Conservation (phyloP, 2,329 filamentous ascomycete species). For the Ascochyta lentis region DNA sequence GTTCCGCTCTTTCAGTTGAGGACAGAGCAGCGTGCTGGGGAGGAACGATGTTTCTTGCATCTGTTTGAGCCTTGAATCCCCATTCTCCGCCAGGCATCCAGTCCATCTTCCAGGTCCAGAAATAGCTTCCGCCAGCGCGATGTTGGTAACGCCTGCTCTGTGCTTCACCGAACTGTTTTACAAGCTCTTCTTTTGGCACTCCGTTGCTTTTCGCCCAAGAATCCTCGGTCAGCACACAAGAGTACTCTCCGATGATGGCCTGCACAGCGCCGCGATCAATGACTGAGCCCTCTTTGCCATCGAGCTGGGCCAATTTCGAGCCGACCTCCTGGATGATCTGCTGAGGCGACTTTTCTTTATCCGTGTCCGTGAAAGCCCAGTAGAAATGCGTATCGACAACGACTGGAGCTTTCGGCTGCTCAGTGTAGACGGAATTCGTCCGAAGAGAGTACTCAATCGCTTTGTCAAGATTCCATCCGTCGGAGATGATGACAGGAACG, state of each 20-base stretch:
- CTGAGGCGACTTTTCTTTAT: slow-evolving; percentile 59
- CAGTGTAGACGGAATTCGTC: slow-evolving; percentile 47
- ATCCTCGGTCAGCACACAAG: slow-evolving; percentile 61
- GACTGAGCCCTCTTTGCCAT: slow-evolving; percentile 57
- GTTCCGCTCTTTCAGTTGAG: slow-evolving; percentile 24
- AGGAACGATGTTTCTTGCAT: slow-evolving; percentile 50
- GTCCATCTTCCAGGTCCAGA: slow-evolving; percentile 68
- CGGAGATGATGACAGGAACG: slow-evolving; percentile 64
- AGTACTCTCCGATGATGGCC: slow-evolving; percentile 65
- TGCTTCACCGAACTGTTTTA: slow-evolving; percentile 56
- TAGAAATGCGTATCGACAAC: slow-evolving; percentile 67
- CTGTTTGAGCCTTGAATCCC: slow-evolving; percentile 63
- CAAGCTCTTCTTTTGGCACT: slow-evolving; percentile 48
- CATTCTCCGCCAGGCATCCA: slow-evolving; percentile 69
- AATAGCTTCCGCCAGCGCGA: slow-evolving; percentile 61
- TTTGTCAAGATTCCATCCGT: slow-evolving; percentile 61
- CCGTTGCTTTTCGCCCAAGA: slow-evolving; percentile 53
- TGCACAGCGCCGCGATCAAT: slow-evolving; percentile 59
- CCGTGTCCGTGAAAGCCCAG: slow-evolving; percentile 63
- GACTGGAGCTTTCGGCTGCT: slow-evolving; percentile 53
- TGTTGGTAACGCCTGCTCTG: slow-evolving; percentile 58
- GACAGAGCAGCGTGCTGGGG: slow-evolving; percentile 40
- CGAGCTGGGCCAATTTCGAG: slow-evolving; percentile 54
- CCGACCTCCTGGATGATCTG: slow-evolving; percentile 58
- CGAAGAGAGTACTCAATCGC: slow-evolving; percentile 55